These are phyloP conservation scores for Oemleria cerasiformis DNA, from an alignment of 306 rosid genomes.

Conservation along the genomic window DNA sequence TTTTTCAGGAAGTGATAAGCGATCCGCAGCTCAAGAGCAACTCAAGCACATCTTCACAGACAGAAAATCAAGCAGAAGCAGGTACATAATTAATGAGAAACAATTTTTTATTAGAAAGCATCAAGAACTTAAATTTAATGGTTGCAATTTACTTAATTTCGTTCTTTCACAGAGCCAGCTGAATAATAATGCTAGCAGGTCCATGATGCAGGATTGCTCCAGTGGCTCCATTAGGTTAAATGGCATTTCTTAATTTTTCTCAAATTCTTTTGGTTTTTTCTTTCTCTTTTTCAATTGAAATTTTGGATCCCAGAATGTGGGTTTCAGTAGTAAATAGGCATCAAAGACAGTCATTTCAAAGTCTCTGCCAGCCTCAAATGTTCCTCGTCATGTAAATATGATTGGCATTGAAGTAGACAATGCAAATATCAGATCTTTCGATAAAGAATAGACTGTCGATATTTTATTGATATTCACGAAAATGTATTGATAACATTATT, in stretches of 20 bases:
- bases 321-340: background rate
- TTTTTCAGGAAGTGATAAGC: conserved; percentile 53
- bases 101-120: background rate
- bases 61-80: conserved; percentile 30
- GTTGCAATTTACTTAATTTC: background rate
- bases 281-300: background rate
- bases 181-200: background rate
- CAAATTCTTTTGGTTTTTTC: background rate
- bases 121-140: background rate
- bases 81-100: conserved; percentile 19
- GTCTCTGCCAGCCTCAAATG: conserved; percentile 7
- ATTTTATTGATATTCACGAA: too few species aligned
- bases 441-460: too few species aligned
- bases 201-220: background rate
- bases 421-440: background rate
- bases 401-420: background rate
- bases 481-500: background rate
- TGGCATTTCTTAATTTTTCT: background rate
- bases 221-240: background rate
- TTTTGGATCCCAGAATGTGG: background rate
- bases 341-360: background rate
- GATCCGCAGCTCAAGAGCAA: conserved; percentile 38
- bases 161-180: background rate
- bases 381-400: conserved; percentile 17
- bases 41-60: conserved; percentile 33